A percentile compares a stretch with the other conserved stretches of the same genome.
Evolutionary conservation across 148 eudicot genomes (phyloP).

Genomic region (Gaultheria prostrata): DNA sequence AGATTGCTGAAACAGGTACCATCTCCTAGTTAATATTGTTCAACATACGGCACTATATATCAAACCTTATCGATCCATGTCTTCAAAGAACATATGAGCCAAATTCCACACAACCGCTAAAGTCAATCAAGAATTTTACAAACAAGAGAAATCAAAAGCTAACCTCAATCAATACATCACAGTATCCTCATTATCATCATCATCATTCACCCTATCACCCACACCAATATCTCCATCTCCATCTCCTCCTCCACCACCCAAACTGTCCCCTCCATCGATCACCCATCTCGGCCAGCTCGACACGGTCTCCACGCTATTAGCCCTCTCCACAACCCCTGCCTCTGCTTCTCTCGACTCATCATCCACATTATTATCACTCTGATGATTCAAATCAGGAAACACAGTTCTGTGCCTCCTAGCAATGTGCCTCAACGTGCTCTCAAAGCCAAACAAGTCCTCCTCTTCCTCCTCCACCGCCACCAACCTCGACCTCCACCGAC

Average conservation of each 20-base stretch:
- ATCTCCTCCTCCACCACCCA: not conserved
- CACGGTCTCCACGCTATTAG: constrained; percentile 28
- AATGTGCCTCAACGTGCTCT: constrained; percentile 28
- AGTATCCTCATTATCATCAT: not conserved
- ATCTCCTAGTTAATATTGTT: no score
- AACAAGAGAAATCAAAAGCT: not conserved
- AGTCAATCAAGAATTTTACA: not conserved
- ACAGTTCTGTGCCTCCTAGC: constrained; percentile 27
- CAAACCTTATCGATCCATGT: not conserved
- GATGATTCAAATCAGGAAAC: constrained; percentile 12
- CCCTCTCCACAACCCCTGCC: constrained; percentile 18
- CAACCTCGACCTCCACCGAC: constrained; percentile 17
- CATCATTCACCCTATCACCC: constrained; percentile 4
- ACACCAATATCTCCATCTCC: constrained; percentile 1
- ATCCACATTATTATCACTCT: not conserved
- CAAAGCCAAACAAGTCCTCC: constrained; percentile 28
- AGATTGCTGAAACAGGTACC: no score
- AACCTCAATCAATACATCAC: not conserved
- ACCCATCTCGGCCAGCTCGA: constrained; percentile 30
- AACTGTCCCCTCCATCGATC: constrained; percentile 19
- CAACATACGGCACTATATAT: not conserved
- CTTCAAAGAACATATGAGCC: not conserved
- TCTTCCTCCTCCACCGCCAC: constrained; percentile 18
- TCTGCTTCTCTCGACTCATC: constrained; percentile 23
- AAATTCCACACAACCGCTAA: not conserved